Percentiles rank a stretch among this genome's conserved stretches.
Conservation (phyloP, 805 yeast genomes). For the Wickerhamiella nectarea region DNA sequence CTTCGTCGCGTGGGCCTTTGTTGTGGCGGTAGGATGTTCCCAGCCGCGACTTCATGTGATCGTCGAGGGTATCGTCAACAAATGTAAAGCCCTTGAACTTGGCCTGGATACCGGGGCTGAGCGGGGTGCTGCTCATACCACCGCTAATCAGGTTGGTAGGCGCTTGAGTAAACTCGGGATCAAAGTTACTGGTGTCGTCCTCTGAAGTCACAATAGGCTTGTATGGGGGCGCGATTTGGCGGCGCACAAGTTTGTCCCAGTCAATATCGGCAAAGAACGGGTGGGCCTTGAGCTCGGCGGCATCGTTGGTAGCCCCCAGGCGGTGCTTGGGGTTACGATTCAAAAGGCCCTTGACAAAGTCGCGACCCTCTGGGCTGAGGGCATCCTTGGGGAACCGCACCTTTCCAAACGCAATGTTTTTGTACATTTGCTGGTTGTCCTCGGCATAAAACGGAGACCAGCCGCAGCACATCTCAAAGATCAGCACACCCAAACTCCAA, state of each 20-base stretch:
- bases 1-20: constrained; percentile 22
- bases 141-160: constrained; percentile 69
- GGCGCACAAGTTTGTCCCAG: constrained; percentile 66
- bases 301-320: constrained; percentile 82
- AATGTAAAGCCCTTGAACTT: constrained; percentile 94
- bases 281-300: constrained; percentile 82
- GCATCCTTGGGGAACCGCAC: constrained; percentile 96
- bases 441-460: constrained; percentile 99
- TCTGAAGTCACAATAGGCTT: constrained; percentile 86
- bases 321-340: constrained; percentile 95
- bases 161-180: constrained; percentile 91
- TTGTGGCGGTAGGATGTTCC: constrained; percentile 13
- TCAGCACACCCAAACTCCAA: constrained; percentile 94
- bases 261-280: constrained; percentile 85
- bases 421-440: constrained; percentile 96
- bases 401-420: constrained; percentile 96
- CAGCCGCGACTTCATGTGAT: constrained; percentile 37
- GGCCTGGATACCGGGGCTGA: constrained; percentile 90
- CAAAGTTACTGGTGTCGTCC: constrained; percentile 91
- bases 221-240: constrained; percentile 90
- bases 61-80: constrained; percentile 89
- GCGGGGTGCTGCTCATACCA: constrained; percentile 46
- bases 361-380: constrained; percentile 80
- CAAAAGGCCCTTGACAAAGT: constrained; percentile 86
- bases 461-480: constrained; percentile 98